Base-by-base conservation (phyloP, 208 protist species). In the Balamuthia mandrillaris region DNA sequence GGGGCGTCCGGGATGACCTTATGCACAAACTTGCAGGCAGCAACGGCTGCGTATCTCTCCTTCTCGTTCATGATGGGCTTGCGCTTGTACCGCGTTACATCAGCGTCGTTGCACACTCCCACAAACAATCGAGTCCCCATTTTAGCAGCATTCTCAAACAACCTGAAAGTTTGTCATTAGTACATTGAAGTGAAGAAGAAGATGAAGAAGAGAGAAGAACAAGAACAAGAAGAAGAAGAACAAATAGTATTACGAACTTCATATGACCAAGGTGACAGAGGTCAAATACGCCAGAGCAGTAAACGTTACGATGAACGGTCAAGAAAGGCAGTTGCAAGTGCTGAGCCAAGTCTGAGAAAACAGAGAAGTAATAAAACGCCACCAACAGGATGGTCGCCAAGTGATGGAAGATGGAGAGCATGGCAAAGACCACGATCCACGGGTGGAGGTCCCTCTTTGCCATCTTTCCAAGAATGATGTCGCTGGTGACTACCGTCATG, bases 251-350 rank as follows among this genome's bases (percentile, higher is more conserved):
- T 18, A 52, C 10, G 47, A 52, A 10, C 10, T 18, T 52, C 47
- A 52, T 18, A 18, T 52, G 47, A 1, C 95, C 95, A 1, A 94
- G 90, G 88, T 97, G 95, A 83, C 94, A 96, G 12, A 97, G 88
- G 81, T 97, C 95, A 86, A 96, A 97, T 31, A 97, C 95, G 74
- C 95, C 95, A 85, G 96, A 94, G 54, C 94, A 94, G 87, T 94
- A 96, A 1, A 97, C 95, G 86, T 97, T 97, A 27, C 91, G 89
- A 31, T 95, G 90, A 4, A 94, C 94, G 60, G 94, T 94, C 83
- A 97, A 96, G 27, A 97, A 87, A 16, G 95, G 95, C 85, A 96
- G 91, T 74, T 96, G 94, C 37, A 94, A 90, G 4, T 92, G 90
- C 88, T 95, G 94, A 37, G 91, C 96, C 3, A 97, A 89, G 81